These are phyloP conservation scores for Schizosaccharomyces lindneri DNA, from an alignment of 805 yeast species.

Conservation along the genomic window DNA sequence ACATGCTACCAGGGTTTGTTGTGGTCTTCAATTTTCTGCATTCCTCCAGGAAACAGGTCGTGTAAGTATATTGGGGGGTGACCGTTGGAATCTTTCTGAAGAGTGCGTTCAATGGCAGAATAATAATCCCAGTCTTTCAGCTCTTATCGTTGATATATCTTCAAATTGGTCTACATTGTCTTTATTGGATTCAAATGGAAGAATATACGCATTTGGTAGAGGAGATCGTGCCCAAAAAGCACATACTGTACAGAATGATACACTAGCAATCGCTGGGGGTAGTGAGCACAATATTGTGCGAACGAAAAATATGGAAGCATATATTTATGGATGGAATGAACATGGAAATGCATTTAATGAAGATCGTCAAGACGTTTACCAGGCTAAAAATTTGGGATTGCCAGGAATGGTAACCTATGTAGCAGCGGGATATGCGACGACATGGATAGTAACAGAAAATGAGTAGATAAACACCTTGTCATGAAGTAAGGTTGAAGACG, in stretches of 20 bases:
- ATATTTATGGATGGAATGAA: conserved; percentile 1
- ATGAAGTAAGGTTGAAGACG: neutral
- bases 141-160: neutral
- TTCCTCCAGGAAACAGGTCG: neutral
- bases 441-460: neutral
- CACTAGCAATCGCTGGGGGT: neutral
- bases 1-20: neutral
- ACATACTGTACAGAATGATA: neutral
- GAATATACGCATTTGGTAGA: neutral
- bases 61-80: neutral
- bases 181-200: neutral
- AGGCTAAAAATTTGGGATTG: neutral
- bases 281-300: neutral
- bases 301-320: neutral
- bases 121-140: neutral
- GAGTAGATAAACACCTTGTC: neutral
- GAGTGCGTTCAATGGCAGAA: neutral
- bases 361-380: neutral
- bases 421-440: conserved; percentile 1
- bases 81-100: neutral
- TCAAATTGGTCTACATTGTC: neutral
- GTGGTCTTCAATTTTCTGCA: neutral
- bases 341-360: neutral
- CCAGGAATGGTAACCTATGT: neutral
- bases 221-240: conserved; percentile 1